Conservation (phyloP, 2,329 filamentous ascomycete species). For the Aspergillus chevalieri region DNA sequence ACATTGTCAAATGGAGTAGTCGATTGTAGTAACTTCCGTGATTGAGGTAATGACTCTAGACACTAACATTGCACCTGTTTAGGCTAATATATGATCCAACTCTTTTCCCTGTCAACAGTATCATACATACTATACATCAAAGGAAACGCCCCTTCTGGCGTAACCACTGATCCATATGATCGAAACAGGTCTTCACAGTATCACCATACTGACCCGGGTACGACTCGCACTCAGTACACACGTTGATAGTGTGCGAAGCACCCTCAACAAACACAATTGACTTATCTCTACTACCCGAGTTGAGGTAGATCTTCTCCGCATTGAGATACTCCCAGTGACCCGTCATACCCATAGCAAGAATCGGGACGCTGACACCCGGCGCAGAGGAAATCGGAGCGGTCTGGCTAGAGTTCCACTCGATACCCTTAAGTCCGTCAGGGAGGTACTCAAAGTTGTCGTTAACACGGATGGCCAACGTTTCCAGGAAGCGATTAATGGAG, state of each 20-base stretch:
- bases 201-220: conserved; percentile 16
- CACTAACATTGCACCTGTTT: no score
- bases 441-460: conserved; percentile 1
- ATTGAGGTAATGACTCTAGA: no score
- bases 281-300: conserved; percentile 10
- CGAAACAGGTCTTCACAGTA: conserved; percentile 12
- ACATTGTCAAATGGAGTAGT: no score
- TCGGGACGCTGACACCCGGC: conserved; percentile 10
- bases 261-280: conserved; percentile 16
- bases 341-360: conserved; percentile 12
- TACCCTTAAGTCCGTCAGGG: conserved; percentile 7
- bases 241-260: conserved; percentile 12
- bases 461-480: conserved; percentile 3
- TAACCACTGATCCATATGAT: conserved; percentile 13
- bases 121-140: background rate
- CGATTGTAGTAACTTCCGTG: no score
- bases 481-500: conserved; percentile 1
- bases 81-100: no score
- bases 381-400: conserved; percentile 9
- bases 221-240: conserved; percentile 15
- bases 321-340: conserved; percentile 17
- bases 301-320: conserved; percentile 14
- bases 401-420: conserved; percentile 13
- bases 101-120: background rate
- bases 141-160: conserved; percentile 7